These are phyloP conservation scores for Metschnikowia borealis DNA, from an alignment of 805 yeast genomes.

Conservation along the genomic window DNA sequence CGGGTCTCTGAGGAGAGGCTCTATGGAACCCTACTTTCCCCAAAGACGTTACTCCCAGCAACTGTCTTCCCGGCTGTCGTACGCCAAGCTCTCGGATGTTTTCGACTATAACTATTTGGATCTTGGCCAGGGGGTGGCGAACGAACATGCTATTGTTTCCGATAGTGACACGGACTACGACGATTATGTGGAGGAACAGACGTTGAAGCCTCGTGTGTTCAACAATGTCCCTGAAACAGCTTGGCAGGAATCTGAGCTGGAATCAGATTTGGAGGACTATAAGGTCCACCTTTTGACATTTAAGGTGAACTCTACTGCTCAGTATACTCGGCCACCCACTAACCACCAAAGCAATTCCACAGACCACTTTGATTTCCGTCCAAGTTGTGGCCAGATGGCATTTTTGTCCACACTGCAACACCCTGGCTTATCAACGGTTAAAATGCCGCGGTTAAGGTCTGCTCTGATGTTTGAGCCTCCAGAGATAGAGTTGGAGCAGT, in stretches of 20 bases:
- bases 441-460: background rate
- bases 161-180: conserved; percentile 18
- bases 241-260: conserved; percentile 9
- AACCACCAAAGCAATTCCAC: conserved; percentile 2
- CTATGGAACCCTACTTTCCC: conserved; percentile 17
- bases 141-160: conserved; percentile 15
- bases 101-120: conserved; percentile 15
- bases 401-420: conserved; percentile 7
- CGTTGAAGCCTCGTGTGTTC: background rate
- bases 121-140: conserved; percentile 1
- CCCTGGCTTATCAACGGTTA: conserved; percentile 2
- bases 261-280: conserved; percentile 15
- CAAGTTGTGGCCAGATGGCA: background rate
- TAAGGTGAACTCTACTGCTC: conserved; percentile 16
- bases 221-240: background rate
- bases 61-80: conserved; percentile 10
- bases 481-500: conserved; percentile 4
- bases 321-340: conserved; percentile 13
- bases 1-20: conserved; percentile 12
- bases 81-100: conserved; percentile 16
- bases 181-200: conserved; percentile 1
- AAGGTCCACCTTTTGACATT: conserved; percentile 17
- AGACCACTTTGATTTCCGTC: conserved; percentile 12
- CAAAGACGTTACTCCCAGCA: conserved; percentile 5
- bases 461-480: conserved; percentile 5